Conservation (phyloP, 768 basidiomycete genomes). For the Rhizopogon salebrosus region DNA sequence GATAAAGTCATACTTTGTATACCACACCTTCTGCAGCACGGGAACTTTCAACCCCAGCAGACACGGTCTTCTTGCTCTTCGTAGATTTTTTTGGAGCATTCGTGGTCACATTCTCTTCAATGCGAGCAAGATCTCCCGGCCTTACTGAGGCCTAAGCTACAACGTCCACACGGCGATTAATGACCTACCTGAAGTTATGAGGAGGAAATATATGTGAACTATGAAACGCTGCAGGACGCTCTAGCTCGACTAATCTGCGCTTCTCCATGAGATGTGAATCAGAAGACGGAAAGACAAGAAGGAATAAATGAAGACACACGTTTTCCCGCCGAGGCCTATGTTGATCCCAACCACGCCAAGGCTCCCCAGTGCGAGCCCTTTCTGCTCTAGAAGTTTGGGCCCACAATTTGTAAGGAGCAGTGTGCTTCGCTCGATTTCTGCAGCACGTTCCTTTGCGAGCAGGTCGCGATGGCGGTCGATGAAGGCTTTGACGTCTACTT, state of each 20-base stretch:
- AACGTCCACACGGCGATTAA: constrained; percentile 1
- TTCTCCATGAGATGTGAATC: constrained; percentile 25
- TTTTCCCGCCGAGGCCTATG: constrained; percentile 90
- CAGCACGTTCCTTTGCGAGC: constrained; percentile 66
- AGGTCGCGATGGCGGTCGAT: constrained; percentile 63
- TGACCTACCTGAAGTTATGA: constrained; percentile 70
- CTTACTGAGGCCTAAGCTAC: constrained; percentile 30
- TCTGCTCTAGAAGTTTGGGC: constrained; percentile 80
- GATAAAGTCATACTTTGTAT: constrained; percentile 55
- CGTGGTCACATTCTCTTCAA: constrained; percentile 63
- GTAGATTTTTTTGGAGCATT: constrained; percentile 35
- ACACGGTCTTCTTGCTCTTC: constrained; percentile 35
- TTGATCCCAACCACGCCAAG: constrained; percentile 68
- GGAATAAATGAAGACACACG: constrained; percentile 38
- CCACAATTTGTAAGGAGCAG: constrained; percentile 79
- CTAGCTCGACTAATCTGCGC: constrained; percentile 78
- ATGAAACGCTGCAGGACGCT: constrained; percentile 79
- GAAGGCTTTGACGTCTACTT: constrained; percentile 45
- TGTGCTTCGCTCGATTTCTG: constrained; percentile 79
- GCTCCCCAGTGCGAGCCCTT: constrained; percentile 74
- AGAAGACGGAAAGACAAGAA: background rate
- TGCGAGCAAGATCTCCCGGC: constrained; percentile 83
- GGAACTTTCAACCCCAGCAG: constrained; percentile 28
- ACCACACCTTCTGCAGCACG: constrained; percentile 72
- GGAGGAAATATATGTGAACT: constrained; percentile 68